A percentile compares a stretch with the other conserved stretches of the same genome.
phyloP scores from a whole-genome alignment of 345 rosid species.

The Raphanus sativus region DNA sequence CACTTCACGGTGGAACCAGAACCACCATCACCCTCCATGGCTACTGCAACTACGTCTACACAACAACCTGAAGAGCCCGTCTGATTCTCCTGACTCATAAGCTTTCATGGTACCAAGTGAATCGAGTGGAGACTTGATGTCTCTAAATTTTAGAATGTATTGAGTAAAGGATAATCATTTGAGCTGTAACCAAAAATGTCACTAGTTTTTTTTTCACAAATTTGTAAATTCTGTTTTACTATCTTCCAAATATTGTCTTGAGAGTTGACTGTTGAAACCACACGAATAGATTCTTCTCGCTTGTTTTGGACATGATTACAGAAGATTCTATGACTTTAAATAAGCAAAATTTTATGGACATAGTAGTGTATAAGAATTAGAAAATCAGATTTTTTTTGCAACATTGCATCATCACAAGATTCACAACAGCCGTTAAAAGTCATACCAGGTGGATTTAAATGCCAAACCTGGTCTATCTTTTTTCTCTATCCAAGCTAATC shows the following conservation, averaged over 20 bases:
- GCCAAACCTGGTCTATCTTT: conserved; percentile 53
- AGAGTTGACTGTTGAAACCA: neutral
- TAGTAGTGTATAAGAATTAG: neutral
- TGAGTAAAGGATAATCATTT: conserved; percentile 24
- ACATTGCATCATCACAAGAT: conserved; percentile 34
- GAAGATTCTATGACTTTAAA: neutral
- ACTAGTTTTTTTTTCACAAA: neutral
- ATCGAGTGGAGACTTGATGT: conserved; percentile 9
- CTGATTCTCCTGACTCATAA: conserved; percentile 6
- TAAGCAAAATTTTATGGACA: neutral
- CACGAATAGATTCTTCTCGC: neutral
- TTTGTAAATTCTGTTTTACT: conserved; percentile 15
- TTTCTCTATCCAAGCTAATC: conserved; percentile 72
- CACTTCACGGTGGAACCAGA: neutral
- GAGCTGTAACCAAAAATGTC: conserved; percentile 19
- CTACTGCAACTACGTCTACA: conserved; percentile 25
- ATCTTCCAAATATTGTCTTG: neutral
- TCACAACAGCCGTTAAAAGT: conserved; percentile 43
- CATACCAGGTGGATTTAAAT: conserved; percentile 43
- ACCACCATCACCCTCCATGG: conserved; percentile 39
- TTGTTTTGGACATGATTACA: neutral
- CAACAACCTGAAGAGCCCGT: conserved; percentile 24
- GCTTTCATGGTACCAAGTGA: conserved; percentile 1
- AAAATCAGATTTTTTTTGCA: conserved; percentile 22
- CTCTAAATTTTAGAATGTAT: conserved; percentile 28